Evolutionary conservation across 805 yeast genomes (phyloP), one percentile per base, ranked within the genome.

Genomic region (Yarrowia yakushimensis): DNA sequence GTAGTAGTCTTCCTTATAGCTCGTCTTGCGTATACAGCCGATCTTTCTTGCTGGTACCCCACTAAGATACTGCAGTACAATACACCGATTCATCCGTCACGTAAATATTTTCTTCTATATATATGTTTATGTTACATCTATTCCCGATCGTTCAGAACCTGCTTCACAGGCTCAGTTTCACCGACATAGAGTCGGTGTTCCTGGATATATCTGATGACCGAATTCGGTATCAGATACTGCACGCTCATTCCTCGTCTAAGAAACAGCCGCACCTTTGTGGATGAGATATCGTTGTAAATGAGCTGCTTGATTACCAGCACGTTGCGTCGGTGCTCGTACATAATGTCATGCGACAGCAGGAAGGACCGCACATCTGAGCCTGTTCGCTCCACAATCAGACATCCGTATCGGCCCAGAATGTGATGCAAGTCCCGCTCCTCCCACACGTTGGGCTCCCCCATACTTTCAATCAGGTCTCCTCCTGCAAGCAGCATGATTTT

Each of bases 371-470:
- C 99, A 75, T 94, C 99, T 10, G 94, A 81, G 6, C 99, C 99
- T 0, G 99, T 93, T 68, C 99, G 81, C 78, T 94, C 99, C 22
- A 94, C 97, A 55, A 94, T 94, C 66, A 94, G 78, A 77, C 99
- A 94, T 2, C 99, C 99, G 74, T 94, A 94, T 65, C 88, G 86
- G 27, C 99, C 99, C 67, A 94, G 79, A 50, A 94, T 94, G 73
- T 94, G 99, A 70, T 91, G 96, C 69, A 94, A 79, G 74, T 94
- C 99, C 63, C 82, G 87, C 73, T 93, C 98, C 1, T 96, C 96
- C 99, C 99, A 94, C 37, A 94, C 99, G 70, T 93, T 94, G 22
- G 99, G 98, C 75, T 94, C 99, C n/a, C 99, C 99, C 98, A 94
- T 94, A 45, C 96, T 86, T 74, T 94, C 99, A 61, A 94, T 94